Base-by-base conservation (phyloP, 805 yeast genomes). In the Helenozyma rhizophorensis region DNA sequence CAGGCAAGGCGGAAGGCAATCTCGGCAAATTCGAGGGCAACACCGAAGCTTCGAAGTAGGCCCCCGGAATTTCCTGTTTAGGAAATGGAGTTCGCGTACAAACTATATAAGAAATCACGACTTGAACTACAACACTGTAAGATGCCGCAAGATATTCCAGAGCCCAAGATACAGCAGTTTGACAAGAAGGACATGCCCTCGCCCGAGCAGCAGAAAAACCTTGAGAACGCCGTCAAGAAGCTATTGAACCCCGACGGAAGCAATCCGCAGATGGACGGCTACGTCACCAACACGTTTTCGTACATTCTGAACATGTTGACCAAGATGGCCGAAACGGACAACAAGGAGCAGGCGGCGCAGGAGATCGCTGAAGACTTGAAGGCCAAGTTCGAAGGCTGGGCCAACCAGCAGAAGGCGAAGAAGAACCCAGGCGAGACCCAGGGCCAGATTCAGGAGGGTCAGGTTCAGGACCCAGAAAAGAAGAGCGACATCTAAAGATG, bases 341-440 rank as follows among this genome's bases (percentile, higher is more conserved):
- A 64, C 36, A 58, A 47, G 25, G 62, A 62, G 14, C 50, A 48
- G 11, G 51, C 67, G 1, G 54, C 65, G 4, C 37, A 54, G 19
- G 65, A 60, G 25, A 56, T 65, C 14, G 63, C 67, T 2, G 46
- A 56, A 4, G 70, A 64, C 38, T 47, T 63, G 37, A 50, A 46
- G 23, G 22, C 23, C 3, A 54, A 45, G 27, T 47, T 59, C 26
- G 56, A 54, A 7, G 28, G 35, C 9, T 64, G 68, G 68, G 44
- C 50, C 5, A 47, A 42, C 9, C 35, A 38, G 13, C n/a, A 22
- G 24, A 22, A 22, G 24, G 24, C 24, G 11, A 12, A 22, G 24
- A 5, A 6, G 6, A 12, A 22, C n/a, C n/a, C n/a, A n/a, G n/a
- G n/a, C n/a, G n/a, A n/a, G n/a, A n/a, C n/a, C n/a, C n/a, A n/a